These are phyloP conservation scores for Ilex asprella DNA, from an alignment of 257 asterid genomes.

Conservation along the genomic window DNA sequence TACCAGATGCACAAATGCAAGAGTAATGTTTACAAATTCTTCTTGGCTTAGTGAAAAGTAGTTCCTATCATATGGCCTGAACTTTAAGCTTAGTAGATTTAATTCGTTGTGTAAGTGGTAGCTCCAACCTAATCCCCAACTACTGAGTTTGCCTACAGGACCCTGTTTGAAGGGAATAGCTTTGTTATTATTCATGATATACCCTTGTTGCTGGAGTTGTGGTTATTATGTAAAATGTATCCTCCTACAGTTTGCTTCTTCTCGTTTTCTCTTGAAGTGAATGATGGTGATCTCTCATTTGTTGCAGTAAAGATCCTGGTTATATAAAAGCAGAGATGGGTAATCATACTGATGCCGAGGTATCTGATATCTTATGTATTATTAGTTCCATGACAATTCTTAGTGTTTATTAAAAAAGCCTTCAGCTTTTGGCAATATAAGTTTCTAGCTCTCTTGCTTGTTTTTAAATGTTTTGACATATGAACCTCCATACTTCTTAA, in stretches of 20 bases:
- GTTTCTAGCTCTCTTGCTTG: too few relatives aligned
- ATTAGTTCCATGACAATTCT: background rate
- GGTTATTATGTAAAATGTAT: background rate
- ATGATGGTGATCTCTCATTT: conserved; percentile 23
- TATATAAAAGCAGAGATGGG: conserved; percentile 39
- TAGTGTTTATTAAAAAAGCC: background rate
- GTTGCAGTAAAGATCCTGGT: conserved; percentile 91
- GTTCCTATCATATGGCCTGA: too few relatives aligned
- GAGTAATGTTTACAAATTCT: too few relatives aligned
- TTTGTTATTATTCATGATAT: background rate
- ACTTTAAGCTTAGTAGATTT: too few relatives aligned
- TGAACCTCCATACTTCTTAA: background rate
- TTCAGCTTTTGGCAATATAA: background rate
- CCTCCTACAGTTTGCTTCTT: conserved; percentile 1
- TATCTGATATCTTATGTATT: conserved; percentile 14
- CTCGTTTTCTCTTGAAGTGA: conserved; percentile 1
- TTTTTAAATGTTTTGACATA: background rate
- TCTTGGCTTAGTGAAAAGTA: too few relatives aligned
- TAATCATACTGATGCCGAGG: conserved; percentile 49
- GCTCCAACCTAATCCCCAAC: background rate
- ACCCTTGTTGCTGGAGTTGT: background rate
- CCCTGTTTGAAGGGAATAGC: background rate
- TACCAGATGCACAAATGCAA: too few relatives aligned
- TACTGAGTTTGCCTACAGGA: too few relatives aligned
- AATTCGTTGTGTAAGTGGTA: background rate